A percentile compares a stretch with the other conserved stretches of the same genome.
These are phyloP conservation scores for Nakataea oryzae DNA, from an alignment of 2,329 filamentous ascomycete species.

Conservation along the genomic window DNA sequence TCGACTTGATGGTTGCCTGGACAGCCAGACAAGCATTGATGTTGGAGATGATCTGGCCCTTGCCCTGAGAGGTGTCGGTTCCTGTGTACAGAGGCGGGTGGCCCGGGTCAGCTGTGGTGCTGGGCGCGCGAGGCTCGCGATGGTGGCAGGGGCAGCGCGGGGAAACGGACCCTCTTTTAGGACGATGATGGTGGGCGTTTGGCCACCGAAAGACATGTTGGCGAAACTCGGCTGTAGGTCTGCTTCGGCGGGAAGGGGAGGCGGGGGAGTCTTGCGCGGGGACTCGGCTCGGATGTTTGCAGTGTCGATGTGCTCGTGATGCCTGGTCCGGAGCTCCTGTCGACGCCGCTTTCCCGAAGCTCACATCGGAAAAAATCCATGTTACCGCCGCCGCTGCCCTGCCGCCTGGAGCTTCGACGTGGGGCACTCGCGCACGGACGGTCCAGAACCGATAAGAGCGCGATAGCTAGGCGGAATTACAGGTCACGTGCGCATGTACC, in stretches of 20 bases:
- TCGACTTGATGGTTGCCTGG: slow-evolving; percentile 90
- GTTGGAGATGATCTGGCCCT: slow-evolving; percentile 93
- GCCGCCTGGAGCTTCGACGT: not conserved
- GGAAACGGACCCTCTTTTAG: slow-evolving; percentile 76
- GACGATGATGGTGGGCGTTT: slow-evolving; percentile 96
- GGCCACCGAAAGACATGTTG: slow-evolving; percentile 89
- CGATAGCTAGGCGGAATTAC: not conserved
- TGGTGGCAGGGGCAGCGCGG: slow-evolving; percentile 14
- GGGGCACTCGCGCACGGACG: not conserved
- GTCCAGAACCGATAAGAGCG: not conserved
- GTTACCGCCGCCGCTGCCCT: not conserved
- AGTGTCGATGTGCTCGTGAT: not conserved
- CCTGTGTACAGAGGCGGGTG: slow-evolving; percentile 40
- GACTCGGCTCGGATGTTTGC: not conserved
- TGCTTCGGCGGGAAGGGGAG: not conserved
- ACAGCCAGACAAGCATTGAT: slow-evolving; percentile 97
- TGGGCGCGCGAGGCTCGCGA: slow-evolving; percentile 15
- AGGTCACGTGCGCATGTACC: not conserved
- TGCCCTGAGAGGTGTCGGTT: slow-evolving; percentile 94
- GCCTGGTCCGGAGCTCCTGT: not conserved
- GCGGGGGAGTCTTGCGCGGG: not conserved
- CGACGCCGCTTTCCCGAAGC: not conserved
- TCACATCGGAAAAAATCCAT: not conserved
- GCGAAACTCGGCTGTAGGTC: not conserved
- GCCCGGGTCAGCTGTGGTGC: slow-evolving; percentile 12